Evolutionary conservation across 192 early-diverging fungal genomes (phyloP).

Genomic region (Gamsiella multidivaricata): DNA sequence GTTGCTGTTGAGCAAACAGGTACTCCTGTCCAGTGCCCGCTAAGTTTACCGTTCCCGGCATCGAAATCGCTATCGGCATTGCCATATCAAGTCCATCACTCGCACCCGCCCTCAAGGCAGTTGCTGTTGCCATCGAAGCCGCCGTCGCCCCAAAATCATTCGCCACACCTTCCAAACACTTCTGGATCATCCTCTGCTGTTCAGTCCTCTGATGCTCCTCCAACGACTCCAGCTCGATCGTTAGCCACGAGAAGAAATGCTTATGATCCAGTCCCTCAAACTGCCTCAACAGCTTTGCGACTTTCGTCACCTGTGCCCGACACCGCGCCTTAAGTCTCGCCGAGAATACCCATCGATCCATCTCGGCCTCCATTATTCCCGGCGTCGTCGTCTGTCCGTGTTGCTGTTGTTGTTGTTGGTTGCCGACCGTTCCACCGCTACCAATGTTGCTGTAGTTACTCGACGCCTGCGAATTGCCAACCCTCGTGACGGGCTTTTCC

Average conservation of each 20-base stretch:
- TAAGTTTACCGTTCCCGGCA: neutral
- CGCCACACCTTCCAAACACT: conserved; percentile 4
- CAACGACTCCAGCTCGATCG: conserved; percentile 25
- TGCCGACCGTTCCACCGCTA: too few relatives aligned
- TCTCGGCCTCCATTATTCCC: neutral
- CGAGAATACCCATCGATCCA: conserved; percentile 14
- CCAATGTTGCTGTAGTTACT: too few relatives aligned
- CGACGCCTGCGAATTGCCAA: neutral
- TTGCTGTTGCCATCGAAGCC: neutral
- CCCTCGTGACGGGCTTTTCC: conserved; percentile 3
- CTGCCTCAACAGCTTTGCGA: conserved; percentile 23
- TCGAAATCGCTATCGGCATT: neutral
- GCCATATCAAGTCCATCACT: neutral
- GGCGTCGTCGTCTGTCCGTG: neutral
- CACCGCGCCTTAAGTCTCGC: conserved; percentile 18
- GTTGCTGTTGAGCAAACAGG: neutral
- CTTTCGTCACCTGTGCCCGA: conserved; percentile 8
- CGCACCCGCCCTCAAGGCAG: too few relatives aligned
- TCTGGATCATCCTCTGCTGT: conserved; percentile 32
- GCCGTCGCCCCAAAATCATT: neutral
- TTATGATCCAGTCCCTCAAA: conserved; percentile 31
- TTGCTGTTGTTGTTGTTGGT: neutral
- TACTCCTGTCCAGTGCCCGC: neutral
- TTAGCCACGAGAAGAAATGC: conserved; percentile 44
- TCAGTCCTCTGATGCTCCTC: conserved; percentile 22